Conservation (phyloP, 176 grass and related monocot species). For the Cymbopogon citratus region DNA sequence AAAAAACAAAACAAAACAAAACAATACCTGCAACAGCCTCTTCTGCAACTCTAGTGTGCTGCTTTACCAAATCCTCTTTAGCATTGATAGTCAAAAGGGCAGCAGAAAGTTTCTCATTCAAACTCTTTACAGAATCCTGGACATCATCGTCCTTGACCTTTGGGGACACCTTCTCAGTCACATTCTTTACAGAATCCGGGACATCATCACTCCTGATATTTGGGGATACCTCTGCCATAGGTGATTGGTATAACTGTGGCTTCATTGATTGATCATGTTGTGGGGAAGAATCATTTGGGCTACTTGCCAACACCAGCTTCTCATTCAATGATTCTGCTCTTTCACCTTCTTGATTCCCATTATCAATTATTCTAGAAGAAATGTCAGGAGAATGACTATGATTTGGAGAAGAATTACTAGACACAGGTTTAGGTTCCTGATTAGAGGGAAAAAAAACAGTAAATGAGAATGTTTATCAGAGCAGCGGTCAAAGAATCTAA, state of each 20-base stretch:
- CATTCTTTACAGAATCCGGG: constrained; percentile 54
- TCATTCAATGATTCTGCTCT: constrained; percentile 29
- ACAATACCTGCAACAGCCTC: constrained; percentile 95
- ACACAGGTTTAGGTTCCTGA: constrained; percentile 39
- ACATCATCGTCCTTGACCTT: constrained; percentile 26
- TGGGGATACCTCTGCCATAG: constrained; percentile 21
- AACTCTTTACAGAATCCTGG: constrained; percentile 61
- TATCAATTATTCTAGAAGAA: constrained; percentile 39
- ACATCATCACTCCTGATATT: constrained; percentile 23
- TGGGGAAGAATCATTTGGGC: constrained; percentile 33
- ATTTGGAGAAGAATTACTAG: constrained; percentile 39
- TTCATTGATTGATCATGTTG: constrained; percentile 27
- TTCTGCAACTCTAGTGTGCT: constrained; percentile 93
- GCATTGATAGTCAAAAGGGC: constrained; percentile 74
- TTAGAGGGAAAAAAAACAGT: not conserved
- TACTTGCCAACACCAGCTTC: constrained; percentile 21
- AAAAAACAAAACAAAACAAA: too few relatives aligned
- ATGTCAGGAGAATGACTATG: constrained; percentile 44
- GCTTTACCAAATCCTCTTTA: constrained; percentile 95
- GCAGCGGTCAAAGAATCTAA: not conserved
- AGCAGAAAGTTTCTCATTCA: constrained; percentile 79
- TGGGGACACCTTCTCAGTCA: constrained; percentile 49
- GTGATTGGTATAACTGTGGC: constrained; percentile 16
- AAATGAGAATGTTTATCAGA: constrained; percentile 27
- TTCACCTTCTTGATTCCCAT: constrained; percentile 37